Conservation (phyloP, 257 asterid genomes). For the Galeopsis tetrahit region DNA sequence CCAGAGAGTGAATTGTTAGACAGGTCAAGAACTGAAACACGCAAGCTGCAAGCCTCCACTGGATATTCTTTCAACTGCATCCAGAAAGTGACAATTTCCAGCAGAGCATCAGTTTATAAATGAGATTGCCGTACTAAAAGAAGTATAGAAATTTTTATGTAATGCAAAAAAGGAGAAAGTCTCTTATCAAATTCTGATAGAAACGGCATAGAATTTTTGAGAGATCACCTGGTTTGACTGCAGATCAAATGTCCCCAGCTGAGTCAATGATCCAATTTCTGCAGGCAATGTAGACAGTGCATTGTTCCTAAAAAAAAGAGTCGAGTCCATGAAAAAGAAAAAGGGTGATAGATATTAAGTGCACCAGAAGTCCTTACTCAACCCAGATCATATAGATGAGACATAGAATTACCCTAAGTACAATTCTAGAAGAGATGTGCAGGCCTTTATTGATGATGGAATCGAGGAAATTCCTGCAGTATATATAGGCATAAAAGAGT, state of each 20-base stretch:
- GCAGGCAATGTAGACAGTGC: slow-evolving; percentile 70
- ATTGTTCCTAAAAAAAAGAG: slow-evolving; percentile 61
- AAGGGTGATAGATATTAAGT: slow-evolving; percentile 16
- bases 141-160: slow-evolving; percentile 23
- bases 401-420: slow-evolving; percentile 70
- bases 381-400: slow-evolving; percentile 24
- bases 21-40: slow-evolving; percentile 80
- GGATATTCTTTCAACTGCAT: slow-evolving; percentile 91
- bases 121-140: slow-evolving; percentile 28
- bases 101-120: slow-evolving; percentile 28
- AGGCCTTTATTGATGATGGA: slow-evolving; percentile 81
- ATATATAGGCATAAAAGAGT: slow-evolving; percentile 30
- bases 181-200: slow-evolving; percentile 18
- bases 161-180: slow-evolving; percentile 3
- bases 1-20: slow-evolving; percentile 93
- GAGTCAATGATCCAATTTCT: slow-evolving; percentile 76
- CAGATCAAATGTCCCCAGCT: slow-evolving; percentile 91
- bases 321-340: slow-evolving; percentile 31
- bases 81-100: slow-evolving; percentile 30
- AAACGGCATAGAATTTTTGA: slow-evolving; percentile 21
- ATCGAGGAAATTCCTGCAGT: slow-evolving; percentile 82
- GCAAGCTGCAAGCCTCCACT: slow-evolving; percentile 87
- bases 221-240: slow-evolving; percentile 87
- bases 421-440: slow-evolving; percentile 86
- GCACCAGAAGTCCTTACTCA: slow-evolving; percentile 20